phyloP scores from a whole-genome alignment of 768 basidiomycete genomes.

The Kwoniella europaea region DNA sequence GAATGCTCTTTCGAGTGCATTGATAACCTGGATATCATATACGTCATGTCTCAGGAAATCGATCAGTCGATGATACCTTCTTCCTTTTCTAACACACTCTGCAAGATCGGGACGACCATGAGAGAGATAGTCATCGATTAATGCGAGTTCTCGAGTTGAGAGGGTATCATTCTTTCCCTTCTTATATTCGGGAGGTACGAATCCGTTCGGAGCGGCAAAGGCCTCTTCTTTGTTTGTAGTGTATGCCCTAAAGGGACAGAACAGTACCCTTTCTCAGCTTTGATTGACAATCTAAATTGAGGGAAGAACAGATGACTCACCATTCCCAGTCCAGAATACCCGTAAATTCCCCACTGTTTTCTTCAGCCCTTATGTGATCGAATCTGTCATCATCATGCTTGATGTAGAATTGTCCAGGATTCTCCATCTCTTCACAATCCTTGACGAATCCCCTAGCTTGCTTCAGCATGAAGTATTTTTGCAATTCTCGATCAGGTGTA shows the following conservation, averaged over 20 bases:
- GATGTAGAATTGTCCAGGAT: conserved; percentile 29
- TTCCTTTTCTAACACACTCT: conserved; percentile 6
- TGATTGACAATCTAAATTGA: not conserved
- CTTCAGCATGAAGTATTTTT: conserved; percentile 9
- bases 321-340: conserved; percentile 58
- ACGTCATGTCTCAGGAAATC: not conserved
- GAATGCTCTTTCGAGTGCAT: conserved; percentile 6
- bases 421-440: conserved; percentile 17
- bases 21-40: not conserved
- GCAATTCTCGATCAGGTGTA: not conserved
- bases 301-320: conserved; percentile 13
- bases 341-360: conserved; percentile 33
- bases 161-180: not conserved
- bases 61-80: conserved; percentile 6
- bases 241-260: not conserved
- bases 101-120: conserved; percentile 25
- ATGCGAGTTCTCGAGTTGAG: not conserved
- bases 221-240: conserved; percentile 14
- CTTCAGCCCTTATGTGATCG: conserved; percentile 51
- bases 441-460: conserved; percentile 19
- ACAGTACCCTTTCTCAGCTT: not conserved
- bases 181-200: not conserved
- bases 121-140: conserved; percentile 10
- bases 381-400: conserved; percentile 47
- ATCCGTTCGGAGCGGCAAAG: conserved; percentile 2